phyloP scores from a whole-genome alignment of 176 grass and related monocot genomes.

The Pontederia crassipes region DNA sequence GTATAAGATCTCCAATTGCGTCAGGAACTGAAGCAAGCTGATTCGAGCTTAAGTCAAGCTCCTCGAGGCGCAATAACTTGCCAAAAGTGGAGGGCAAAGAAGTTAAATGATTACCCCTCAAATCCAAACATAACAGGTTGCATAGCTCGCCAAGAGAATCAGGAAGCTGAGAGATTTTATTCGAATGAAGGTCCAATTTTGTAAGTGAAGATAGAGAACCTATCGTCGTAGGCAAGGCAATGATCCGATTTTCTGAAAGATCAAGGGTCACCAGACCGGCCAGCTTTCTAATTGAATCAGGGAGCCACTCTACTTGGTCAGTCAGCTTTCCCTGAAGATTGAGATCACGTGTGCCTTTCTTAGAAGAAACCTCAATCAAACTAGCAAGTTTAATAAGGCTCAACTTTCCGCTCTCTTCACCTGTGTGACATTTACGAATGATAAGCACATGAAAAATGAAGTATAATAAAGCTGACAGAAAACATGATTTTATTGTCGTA shows the following conservation, averaged over 20 bases:
- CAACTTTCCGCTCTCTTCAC: constrained; percentile 46
- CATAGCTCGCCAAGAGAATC: constrained; percentile 75
- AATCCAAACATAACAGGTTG: constrained; percentile 62
- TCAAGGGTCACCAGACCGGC: constrained; percentile 60
- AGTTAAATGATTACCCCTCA: constrained; percentile 61
- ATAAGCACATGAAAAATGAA: background rate
- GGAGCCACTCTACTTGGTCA: constrained; percentile 97
- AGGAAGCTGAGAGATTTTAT: constrained; percentile 67
- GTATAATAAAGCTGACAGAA: background rate
- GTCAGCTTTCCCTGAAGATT: constrained; percentile 72
- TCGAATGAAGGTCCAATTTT: constrained; percentile 85
- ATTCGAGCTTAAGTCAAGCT: constrained; percentile 86
- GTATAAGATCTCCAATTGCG: constrained; percentile 58
- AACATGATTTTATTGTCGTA: background rate
- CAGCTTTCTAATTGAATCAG: constrained; percentile 81
- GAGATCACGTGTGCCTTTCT: constrained; percentile 55
- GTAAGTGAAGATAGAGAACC: constrained; percentile 66
- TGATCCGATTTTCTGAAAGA: constrained; percentile 81
- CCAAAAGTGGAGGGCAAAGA: constrained; percentile 70
- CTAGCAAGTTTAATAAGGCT: constrained; percentile 96
- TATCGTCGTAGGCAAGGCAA: constrained; percentile 64
- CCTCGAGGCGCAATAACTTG: constrained; percentile 44
- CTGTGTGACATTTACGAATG: constrained; percentile 10
- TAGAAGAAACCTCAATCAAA: constrained; percentile 77
- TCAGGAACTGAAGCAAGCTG: constrained; percentile 53